Conservation (phyloP, 2,329 filamentous ascomycete species). For the Calonectria pseudoreteaudii region DNA sequence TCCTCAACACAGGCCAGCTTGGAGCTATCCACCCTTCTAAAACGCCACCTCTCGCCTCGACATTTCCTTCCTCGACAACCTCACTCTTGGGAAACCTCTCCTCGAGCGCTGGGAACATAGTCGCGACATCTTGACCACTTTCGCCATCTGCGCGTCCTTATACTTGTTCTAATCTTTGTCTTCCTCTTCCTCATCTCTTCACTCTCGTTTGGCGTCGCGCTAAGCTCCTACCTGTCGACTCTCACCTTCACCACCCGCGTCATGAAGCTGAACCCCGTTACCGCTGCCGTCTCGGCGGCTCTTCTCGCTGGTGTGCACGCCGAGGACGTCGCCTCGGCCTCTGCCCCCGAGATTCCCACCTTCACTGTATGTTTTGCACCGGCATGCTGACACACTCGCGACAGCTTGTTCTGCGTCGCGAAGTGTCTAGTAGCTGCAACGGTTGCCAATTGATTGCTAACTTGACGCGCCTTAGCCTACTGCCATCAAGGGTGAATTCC, state of each 20-base stretch:
- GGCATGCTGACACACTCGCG: background rate
- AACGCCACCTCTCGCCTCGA: slow-evolving; percentile 40
- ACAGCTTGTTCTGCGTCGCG: background rate
- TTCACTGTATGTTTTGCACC: slow-evolving; percentile 80
- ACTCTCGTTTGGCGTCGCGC: slow-evolving; percentile 33
- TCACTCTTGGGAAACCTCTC: slow-evolving; percentile 44
- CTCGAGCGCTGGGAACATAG: slow-evolving; percentile 45
- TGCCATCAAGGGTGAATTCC: slow-evolving; percentile 88
- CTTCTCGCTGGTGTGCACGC: slow-evolving; percentile 77
- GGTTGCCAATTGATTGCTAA: slow-evolving; percentile 40
- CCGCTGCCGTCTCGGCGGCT: slow-evolving; percentile 81
- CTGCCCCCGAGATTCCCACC: slow-evolving; percentile 76
- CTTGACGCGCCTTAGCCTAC: slow-evolving; percentile 75
- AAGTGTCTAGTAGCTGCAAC: background rate
- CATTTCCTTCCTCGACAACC: slow-evolving; percentile 36
- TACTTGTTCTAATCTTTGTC: slow-evolving; percentile 19
- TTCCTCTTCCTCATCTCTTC: slow-evolving; percentile 17
- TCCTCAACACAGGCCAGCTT: slow-evolving; percentile 45
- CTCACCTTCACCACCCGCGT: slow-evolving; percentile 64
- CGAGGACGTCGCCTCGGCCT: slow-evolving; percentile 70
- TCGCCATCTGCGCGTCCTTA: slow-evolving; percentile 14
- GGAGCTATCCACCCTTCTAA: slow-evolving; percentile 43
- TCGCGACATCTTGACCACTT: slow-evolving; percentile 14
- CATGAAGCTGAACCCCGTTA: slow-evolving; percentile 88
- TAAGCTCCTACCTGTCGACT: slow-evolving; percentile 30